Conservation (phyloP, 306 rosid species). For the Cucumis sativus region Cucumber_9930_V3 NC_026656.2:1618501-1619000, state of each 20-base stretch:
- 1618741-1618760: not conserved
- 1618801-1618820: not conserved
- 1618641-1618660: no score
- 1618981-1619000: constrained; percentile 16
- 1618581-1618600: no score
- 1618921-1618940: constrained; percentile 22
- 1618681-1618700: no score
- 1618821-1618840: not conserved
- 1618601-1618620: no score
- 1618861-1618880: constrained; percentile 51
- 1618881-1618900: constrained; percentile 60
- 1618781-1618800: not conserved
- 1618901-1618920: constrained; percentile 44
- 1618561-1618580: no score
- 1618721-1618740: not conserved
- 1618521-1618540: no score
- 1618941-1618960: constrained; percentile 34
- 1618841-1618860: constrained; percentile 28
- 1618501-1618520: no score
- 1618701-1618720: no score
- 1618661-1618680: no score
- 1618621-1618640: no score
- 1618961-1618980: constrained; percentile 40
- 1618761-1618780: constrained; percentile 4
- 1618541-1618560: no score